Conservation (phyloP, 495 filamentous ascomycete genomes). For the Trichoderma reesei region DNA sequence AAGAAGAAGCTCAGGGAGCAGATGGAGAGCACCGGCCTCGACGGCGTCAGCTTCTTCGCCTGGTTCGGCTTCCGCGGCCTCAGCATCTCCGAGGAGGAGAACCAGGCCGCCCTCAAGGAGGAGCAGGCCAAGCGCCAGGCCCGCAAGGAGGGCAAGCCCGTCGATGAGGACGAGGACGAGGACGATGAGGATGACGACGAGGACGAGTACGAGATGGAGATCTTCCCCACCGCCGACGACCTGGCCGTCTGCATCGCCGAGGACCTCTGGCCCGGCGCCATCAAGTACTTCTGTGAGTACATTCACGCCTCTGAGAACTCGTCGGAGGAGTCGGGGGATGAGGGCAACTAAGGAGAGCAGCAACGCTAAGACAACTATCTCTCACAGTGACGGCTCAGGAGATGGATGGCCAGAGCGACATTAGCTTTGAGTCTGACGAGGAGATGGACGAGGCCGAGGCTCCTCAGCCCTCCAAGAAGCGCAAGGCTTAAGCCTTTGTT, state of each 20-base stretch:
- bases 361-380: constrained; percentile 12
- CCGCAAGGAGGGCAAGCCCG: constrained; percentile 45
- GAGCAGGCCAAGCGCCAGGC: constrained; percentile 50
- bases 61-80: constrained; percentile 72
- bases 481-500: constrained; percentile 23
- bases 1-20: constrained; percentile 40
- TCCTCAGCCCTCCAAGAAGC: constrained; percentile 35
- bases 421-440: constrained; percentile 49
- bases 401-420: constrained; percentile 42
- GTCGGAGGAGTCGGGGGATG: not conserved
- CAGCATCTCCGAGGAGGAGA: constrained; percentile 60
- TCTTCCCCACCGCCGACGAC: constrained; percentile 73
- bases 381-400: constrained; percentile 52
- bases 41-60: constrained; percentile 68
- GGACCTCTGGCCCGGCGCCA: constrained; percentile 76
- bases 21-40: constrained; percentile 47
- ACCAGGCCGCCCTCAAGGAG: constrained; percentile 43
- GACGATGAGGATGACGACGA: constrained; percentile 45
- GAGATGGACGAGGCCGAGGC: constrained; percentile 34
- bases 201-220: constrained; percentile 52
- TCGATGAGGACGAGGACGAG: constrained; percentile 42
- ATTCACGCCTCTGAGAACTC: constrained; percentile 8
- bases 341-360: not conserved
- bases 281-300: constrained; percentile 84
- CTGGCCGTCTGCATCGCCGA: constrained; percentile 71